Evolutionary conservation across 2,329 filamentous ascomycete genomes (phyloP).

Genomic region (Drechslera avenae): DNA sequence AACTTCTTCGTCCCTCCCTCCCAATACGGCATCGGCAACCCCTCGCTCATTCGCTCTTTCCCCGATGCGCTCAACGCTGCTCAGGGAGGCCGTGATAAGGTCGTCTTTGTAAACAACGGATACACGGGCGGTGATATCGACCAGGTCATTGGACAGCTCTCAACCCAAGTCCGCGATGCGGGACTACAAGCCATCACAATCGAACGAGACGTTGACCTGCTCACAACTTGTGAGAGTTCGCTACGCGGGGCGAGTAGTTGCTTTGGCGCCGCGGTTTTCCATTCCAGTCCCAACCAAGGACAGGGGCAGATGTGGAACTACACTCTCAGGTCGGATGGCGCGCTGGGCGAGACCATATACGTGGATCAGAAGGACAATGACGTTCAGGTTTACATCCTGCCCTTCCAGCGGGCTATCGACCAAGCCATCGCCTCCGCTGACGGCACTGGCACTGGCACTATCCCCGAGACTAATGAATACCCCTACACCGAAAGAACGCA

Average conservation of each 20-base stretch:
- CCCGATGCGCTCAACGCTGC: constrained; percentile 65
- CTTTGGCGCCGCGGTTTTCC: constrained; percentile 75
- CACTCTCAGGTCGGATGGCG: constrained; percentile 76
- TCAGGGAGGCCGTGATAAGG: constrained; percentile 65
- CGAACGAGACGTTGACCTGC: constrained; percentile 62
- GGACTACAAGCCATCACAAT: constrained; percentile 64
- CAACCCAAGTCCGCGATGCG: constrained; percentile 60
- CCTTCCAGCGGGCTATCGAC: constrained; percentile 80
- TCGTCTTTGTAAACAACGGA: constrained; percentile 81
- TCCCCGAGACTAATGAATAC: constrained; percentile 63
- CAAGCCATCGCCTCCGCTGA: constrained; percentile 67
- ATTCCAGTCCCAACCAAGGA: constrained; percentile 75
- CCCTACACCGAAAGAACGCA: constrained; percentile 75
- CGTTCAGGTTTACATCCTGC: constrained; percentile 76
- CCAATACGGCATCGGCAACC: constrained; percentile 71
- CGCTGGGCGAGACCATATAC: constrained; percentile 68
- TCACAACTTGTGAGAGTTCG: constrained; percentile 63
- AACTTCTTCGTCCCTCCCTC: constrained; percentile 83
- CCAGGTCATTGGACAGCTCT: constrained; percentile 68
- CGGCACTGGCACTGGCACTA: constrained; percentile 50
- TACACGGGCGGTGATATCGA: constrained; percentile 71
- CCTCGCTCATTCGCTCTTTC: constrained; percentile 67
- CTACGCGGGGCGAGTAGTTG: constrained; percentile 69
- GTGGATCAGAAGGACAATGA: constrained; percentile 71
- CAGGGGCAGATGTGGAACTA: constrained; percentile 78